Conservation (phyloP, 345 rosid genomes). For the Linum tenue region DNA sequence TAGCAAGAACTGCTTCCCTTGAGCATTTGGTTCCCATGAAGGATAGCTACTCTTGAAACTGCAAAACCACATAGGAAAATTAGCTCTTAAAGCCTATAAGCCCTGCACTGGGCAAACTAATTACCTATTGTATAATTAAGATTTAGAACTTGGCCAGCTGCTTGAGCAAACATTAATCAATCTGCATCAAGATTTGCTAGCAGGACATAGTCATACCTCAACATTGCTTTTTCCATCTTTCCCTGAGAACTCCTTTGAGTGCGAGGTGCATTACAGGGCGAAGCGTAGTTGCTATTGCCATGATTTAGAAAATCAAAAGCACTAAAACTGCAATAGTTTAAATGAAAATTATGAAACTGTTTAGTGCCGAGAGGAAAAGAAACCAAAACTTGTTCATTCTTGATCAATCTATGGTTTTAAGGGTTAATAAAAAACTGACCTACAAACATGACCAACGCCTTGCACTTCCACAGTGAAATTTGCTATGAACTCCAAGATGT, state of each 20-base stretch:
- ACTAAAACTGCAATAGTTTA: slow-evolving; percentile 56
- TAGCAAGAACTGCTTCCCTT: slow-evolving; percentile 69
- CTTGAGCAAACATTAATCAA: not conserved
- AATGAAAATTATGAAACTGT: slow-evolving; percentile 1
- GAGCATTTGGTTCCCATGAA: slow-evolving; percentile 73
- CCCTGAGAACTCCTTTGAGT: slow-evolving; percentile 85
- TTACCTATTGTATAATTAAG: too few species aligned
- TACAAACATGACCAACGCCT: slow-evolving; percentile 98
- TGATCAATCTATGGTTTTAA: not conserved
- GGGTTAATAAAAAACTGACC: slow-evolving; percentile 32
- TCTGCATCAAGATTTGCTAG: not conserved
- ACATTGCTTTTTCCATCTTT: slow-evolving; percentile 95
- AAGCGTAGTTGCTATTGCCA: slow-evolving; percentile 82
- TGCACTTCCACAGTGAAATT: slow-evolving; percentile 73
- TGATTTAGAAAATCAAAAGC: slow-evolving; percentile 74
- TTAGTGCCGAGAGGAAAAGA: not conserved
- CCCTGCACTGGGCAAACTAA: not conserved
- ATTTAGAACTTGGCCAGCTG: not conserved
- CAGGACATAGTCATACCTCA: slow-evolving; percentile 48
- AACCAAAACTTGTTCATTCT: slow-evolving; percentile 2
- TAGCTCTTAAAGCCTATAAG: not conserved
- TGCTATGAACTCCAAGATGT: slow-evolving; percentile 79
- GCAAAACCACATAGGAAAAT: slow-evolving; percentile 20
- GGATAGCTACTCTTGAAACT: slow-evolving; percentile 88
- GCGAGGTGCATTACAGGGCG: slow-evolving; percentile 44